phyloP scores from a whole-genome alignment of 2,329 filamentous ascomycete species.

The Leptoxyphium fumago region DNA sequence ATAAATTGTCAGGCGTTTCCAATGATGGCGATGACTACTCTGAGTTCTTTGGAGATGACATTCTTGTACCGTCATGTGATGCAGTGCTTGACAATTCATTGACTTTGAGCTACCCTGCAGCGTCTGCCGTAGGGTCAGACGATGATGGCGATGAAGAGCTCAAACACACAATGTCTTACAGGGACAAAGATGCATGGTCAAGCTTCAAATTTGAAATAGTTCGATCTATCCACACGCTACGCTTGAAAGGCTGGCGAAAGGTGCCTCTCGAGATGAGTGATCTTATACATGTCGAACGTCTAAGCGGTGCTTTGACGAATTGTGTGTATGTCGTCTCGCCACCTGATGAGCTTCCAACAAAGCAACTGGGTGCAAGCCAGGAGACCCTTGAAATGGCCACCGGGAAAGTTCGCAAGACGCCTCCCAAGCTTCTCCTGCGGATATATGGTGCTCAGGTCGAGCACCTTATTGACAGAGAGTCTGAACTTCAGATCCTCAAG shows the following conservation, averaged over 20 bases:
- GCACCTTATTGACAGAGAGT: constrained; percentile 86
- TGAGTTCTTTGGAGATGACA: constrained; percentile 68
- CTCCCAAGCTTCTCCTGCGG: constrained; percentile 67
- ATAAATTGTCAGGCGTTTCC: constrained; percentile 38
- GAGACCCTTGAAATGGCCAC: constrained; percentile 19
- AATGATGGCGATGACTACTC: constrained; percentile 49
- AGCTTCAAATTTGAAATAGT: constrained; percentile 86
- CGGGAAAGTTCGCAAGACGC: constrained; percentile 31
- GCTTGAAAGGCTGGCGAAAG: constrained; percentile 79
- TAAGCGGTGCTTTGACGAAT: constrained; percentile 89
- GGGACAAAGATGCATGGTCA: constrained; percentile 52
- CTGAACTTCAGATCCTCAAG: constrained; percentile 72
- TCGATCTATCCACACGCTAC: constrained; percentile 73
- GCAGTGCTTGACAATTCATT: constrained; percentile 79
- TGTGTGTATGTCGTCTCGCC: constrained; percentile 90
- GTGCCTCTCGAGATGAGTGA: constrained; percentile 59
- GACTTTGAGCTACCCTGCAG: constrained; percentile 61
- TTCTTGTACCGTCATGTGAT: constrained; percentile 72
- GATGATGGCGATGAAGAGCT: constrained; percentile 30
- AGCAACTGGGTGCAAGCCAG: constrained; percentile 16
- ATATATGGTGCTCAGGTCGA: constrained; percentile 93
- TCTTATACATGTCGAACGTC: constrained; percentile 53
- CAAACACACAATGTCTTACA: constrained; percentile 12
- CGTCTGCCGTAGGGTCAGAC: constrained; percentile 28
- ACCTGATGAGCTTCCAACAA: constrained; percentile 44